phyloP scores from a whole-genome alignment of 768 basidiomycete genomes.

The Saitozyma sp. region DNA sequence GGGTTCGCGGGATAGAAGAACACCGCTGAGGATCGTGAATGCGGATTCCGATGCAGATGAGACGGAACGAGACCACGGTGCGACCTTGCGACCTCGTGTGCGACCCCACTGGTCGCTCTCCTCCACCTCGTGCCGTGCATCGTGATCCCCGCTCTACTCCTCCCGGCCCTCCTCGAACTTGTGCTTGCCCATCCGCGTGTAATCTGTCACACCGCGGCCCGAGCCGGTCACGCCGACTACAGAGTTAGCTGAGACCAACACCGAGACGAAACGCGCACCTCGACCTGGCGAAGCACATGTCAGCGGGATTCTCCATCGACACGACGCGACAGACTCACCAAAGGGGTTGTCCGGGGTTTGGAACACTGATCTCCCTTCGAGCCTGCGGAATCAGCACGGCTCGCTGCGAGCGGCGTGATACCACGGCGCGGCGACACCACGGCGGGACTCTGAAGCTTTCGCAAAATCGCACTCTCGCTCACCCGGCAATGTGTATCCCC shows the following conservation, averaged over 20 bases:
- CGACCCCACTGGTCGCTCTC: no score
- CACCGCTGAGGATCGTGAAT: no score
- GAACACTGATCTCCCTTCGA: slow-evolving; percentile 52
- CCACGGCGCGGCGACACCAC: not conserved
- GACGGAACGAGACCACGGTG: no score
- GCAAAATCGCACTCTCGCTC: slow-evolving; percentile 7
- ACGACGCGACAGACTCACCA: slow-evolving; percentile 26
- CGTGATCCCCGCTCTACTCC: slow-evolving; percentile 24
- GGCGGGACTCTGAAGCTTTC: no score
- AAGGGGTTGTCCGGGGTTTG: slow-evolving; percentile 48
- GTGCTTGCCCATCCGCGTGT: slow-evolving; percentile 52
- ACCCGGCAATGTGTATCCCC: slow-evolving; percentile 52
- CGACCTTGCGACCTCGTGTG: no score
- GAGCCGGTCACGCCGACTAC: slow-evolving; percentile 52
- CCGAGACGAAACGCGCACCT: slow-evolving; percentile 9
- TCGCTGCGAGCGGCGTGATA: not conserved
- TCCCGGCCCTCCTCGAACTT: slow-evolving; percentile 41
- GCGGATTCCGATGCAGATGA: no score
- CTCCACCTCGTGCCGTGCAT: not conserved
- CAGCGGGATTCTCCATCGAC: slow-evolving; percentile 3
- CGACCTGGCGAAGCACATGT: slow-evolving; percentile 7
- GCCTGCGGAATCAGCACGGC: slow-evolving; percentile 20
- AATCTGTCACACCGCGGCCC: slow-evolving; percentile 49
- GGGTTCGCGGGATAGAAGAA: no score
- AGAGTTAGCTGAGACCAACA: not conserved